A percentile compares a stretch with the other conserved stretches of the same genome.
Conservation (phyloP, 2,329 filamentous ascomycete species). For the Biscogniauxia sp. region DNA sequence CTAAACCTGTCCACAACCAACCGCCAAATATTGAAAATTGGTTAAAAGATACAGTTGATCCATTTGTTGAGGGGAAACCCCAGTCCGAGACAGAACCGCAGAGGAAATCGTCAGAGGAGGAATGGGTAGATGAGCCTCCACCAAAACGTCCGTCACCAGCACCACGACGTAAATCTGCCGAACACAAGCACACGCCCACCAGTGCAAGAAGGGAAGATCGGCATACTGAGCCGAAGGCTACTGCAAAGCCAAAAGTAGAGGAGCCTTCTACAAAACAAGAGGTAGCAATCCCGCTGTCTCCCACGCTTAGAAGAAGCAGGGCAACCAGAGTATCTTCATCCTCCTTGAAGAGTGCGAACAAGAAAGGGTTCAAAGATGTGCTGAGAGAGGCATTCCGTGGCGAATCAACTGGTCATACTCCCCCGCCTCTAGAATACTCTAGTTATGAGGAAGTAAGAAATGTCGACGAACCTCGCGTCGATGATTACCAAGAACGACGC, state of each 20-base stretch:
- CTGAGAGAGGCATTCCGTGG: constrained; percentile 62
- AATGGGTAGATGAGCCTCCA: constrained; percentile 34
- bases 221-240: constrained; percentile 11
- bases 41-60: constrained; percentile 62
- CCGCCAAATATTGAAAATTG: constrained; percentile 65
- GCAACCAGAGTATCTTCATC: constrained; percentile 52
- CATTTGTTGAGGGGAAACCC: constrained; percentile 50
- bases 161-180: constrained; percentile 18
- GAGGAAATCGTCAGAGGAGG: constrained; percentile 34
- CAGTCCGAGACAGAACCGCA: constrained; percentile 26
- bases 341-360: constrained; percentile 45
- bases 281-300: constrained; percentile 33
- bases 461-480: constrained; percentile 27
- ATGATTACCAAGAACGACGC: constrained; percentile 28
- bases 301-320: constrained; percentile 52
- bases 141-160: constrained; percentile 23
- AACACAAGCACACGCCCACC: background rate
- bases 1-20: constrained; percentile 50
- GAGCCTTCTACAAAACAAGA: constrained; percentile 29
- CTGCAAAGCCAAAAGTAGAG: constrained; percentile 18
- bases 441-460: constrained; percentile 43
- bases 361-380: constrained; percentile 55
- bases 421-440: constrained; percentile 47
- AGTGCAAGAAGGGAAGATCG: constrained; percentile 15
- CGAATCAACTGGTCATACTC: constrained; percentile 51